phyloP scores from a whole-genome alignment of 1,284 basidiomycete genomes.

The Ustilago cynodontis region DNA sequence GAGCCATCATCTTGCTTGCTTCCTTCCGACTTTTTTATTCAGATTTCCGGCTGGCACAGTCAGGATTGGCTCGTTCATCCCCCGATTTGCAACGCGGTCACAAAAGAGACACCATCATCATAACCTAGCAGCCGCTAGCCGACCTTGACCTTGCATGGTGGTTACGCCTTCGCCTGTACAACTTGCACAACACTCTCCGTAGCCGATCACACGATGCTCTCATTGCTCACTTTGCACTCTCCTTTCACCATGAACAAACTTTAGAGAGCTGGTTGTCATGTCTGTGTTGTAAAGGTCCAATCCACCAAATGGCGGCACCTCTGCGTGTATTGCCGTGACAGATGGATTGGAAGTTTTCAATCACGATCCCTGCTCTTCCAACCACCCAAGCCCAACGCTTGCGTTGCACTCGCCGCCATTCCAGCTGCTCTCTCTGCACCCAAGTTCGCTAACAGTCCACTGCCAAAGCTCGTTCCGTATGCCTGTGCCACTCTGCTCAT shows the following conservation, averaged over 20 bases:
- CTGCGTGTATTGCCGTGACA: not conserved
- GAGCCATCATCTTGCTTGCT: no score
- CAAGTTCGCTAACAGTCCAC: conserved; percentile 43
- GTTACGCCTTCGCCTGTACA: not conserved
- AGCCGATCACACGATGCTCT: not conserved
- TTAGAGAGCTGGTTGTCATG: not conserved
- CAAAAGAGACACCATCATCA: no score
- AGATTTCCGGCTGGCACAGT: no score
- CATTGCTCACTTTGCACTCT: not conserved
- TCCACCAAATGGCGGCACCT: no score
- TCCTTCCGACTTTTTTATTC: no score
- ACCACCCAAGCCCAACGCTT: conserved; percentile 34
- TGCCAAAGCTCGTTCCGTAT: conserved; percentile 39
- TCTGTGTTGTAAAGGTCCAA: not conserved
- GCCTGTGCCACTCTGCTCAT: conserved; percentile 62
- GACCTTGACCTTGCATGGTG: no score
- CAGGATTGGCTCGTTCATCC: no score
- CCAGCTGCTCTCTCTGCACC: conserved; percentile 37
- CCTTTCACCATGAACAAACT: not conserved
- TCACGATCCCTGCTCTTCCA: conserved; percentile 47
- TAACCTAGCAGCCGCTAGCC: no score
- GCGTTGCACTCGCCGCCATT: conserved; percentile 41
- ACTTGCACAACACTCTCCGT: not conserved
- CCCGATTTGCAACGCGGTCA: no score
- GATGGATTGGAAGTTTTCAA: not conserved